These are phyloP conservation scores for Epichloe aotearoae DNA, from an alignment of 2,329 filamentous ascomycete genomes.

Conservation along the genomic window DNA sequence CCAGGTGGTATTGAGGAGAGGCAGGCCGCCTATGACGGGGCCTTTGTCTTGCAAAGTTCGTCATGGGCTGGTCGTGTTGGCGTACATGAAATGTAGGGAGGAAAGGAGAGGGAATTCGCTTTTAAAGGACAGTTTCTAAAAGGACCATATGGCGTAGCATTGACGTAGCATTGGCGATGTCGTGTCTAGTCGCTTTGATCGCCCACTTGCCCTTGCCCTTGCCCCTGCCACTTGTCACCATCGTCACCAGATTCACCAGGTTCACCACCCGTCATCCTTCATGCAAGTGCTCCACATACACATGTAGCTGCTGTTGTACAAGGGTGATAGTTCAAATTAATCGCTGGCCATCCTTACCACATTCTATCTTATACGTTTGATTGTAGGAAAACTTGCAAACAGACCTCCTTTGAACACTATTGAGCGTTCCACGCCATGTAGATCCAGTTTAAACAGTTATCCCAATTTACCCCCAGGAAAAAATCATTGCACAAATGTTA, in stretches of 20 bases:
- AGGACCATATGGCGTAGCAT: no score
- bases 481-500: conserved; percentile 4
- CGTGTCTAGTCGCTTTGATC: no score
- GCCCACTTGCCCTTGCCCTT: no score
- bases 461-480: neutral
- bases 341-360: conserved; percentile 6
- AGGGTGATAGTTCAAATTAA: neutral
- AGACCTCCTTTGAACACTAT: conserved; percentile 9
- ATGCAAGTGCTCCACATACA: no score
- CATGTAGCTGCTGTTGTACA: neutral
- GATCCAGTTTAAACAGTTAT: conserved; percentile 4
- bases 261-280: no score
- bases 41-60: neutral
- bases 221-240: no score
- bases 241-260: no score
- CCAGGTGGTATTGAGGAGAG: neutral
- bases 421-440: conserved; percentile 12
- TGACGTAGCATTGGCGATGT: no score
- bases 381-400: conserved; percentile 16
- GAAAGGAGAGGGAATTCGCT: no score
- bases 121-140: no score
- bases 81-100: no score
- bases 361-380: conserved; percentile 22
- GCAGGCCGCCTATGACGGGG: neutral
- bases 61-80: neutral